phyloP scores from a whole-genome alignment of 2,329 filamentous ascomycete genomes.

The Aspergillus sp. region DNA sequence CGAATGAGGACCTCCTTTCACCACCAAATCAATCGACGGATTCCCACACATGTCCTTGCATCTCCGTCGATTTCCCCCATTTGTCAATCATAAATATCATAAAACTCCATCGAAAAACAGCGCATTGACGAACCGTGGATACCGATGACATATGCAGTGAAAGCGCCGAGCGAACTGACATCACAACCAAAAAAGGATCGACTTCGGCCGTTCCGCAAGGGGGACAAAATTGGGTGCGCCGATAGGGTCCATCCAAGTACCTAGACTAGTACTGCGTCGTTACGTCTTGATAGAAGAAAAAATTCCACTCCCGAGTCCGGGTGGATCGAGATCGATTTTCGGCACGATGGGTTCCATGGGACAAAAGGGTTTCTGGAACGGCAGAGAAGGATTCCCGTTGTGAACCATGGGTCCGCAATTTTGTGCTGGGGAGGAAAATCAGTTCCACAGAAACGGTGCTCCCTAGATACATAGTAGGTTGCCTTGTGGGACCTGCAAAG shows the following conservation, averaged over 20 bases:
- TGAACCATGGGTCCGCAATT: slow-evolving; percentile 14
- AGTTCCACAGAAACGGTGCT: too few relatives aligned
- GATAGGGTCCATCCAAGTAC: background rate
- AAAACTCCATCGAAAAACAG: background rate
- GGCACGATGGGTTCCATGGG: slow-evolving; percentile 8
- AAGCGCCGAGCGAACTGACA: slow-evolving; percentile 5
- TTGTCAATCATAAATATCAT: background rate
- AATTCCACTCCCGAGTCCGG: background rate
- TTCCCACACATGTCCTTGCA: background rate
- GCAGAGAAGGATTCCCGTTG: slow-evolving; percentile 8
- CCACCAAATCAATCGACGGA: too few relatives aligned
- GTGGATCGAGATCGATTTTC: slow-evolving; percentile 16
- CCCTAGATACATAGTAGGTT: too few relatives aligned
- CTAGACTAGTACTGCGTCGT: background rate
- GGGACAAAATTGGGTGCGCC: background rate
- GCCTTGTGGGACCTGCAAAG: too few relatives aligned
- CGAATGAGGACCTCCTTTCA: too few relatives aligned
- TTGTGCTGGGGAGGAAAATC: background rate
- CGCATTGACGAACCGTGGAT: background rate
- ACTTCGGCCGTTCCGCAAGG: slow-evolving; percentile 5
- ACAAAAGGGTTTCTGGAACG: slow-evolving; percentile 10
- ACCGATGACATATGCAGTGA: slow-evolving; percentile 1
- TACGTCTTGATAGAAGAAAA: background rate
- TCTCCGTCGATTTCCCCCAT: background rate
- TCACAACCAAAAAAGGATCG: slow-evolving; percentile 1